These are phyloP conservation scores for Neckera pumila DNA, from an alignment of 225 moss, liverwort and hornwort species.

Conservation along the genomic window DNA sequence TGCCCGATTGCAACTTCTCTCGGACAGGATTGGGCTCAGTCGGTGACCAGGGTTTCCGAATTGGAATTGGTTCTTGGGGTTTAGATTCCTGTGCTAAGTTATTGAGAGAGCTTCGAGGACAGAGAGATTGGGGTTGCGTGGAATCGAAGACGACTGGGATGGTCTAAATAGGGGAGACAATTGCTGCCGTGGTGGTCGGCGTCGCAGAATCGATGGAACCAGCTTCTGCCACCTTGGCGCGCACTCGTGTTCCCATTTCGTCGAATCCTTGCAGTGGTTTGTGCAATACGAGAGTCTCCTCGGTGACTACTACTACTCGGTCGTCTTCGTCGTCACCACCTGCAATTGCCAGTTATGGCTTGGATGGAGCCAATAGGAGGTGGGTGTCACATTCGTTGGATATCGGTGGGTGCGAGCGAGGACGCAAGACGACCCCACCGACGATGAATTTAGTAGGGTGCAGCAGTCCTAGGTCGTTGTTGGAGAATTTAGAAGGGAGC, in stretches of 20 bases:
- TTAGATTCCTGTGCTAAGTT: background rate
- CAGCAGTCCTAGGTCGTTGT: background rate
- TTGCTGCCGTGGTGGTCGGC: background rate
- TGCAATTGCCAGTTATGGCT: background rate
- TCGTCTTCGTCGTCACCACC: background rate
- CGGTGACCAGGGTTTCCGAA: background rate
- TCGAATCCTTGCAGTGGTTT: background rate
- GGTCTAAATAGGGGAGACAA: background rate
- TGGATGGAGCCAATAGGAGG: conserved; percentile 2
- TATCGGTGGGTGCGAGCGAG: conserved; percentile 13
- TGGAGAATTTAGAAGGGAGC: conserved; percentile 20
- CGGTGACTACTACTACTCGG: background rate
- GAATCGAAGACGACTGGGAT: background rate
- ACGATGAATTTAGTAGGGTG: conserved; percentile 4
- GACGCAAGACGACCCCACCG: background rate
- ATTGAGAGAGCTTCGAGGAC: background rate
- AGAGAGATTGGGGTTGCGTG: background rate
- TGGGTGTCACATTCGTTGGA: background rate
- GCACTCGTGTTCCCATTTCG: background rate
- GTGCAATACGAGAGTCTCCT: background rate
- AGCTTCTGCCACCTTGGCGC: conserved; percentile 1
- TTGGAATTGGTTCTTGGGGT: background rate
- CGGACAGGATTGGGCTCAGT: background rate
- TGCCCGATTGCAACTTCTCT: background rate
- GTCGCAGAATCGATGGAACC: conserved; percentile 10